Conservation (phyloP, 1,284 basidiomycete species). For the Trichosporon ovoides region DNA sequence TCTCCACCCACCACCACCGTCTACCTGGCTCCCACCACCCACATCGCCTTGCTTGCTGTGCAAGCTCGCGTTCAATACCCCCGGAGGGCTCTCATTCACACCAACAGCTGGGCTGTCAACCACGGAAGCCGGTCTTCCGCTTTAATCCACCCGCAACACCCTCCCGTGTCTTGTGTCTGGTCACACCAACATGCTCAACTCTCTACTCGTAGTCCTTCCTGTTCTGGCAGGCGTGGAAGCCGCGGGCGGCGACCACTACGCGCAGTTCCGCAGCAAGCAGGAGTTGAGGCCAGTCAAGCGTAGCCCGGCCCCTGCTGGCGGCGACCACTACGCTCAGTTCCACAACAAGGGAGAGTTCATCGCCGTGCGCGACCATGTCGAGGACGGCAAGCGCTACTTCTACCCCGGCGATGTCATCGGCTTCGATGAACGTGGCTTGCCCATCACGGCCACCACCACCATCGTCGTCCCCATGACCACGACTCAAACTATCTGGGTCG, state of each 20-base stretch:
- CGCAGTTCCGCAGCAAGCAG: slow-evolving; percentile 7
- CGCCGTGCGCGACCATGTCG: background rate
- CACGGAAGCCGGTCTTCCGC: slow-evolving; percentile 19
- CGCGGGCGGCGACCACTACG: slow-evolving; percentile 20
- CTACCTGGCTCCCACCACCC: slow-evolving; percentile 7
- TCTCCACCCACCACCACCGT: background rate
- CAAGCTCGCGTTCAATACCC: slow-evolving; percentile 10
- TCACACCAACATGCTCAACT: slow-evolving; percentile 8
- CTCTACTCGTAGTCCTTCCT: slow-evolving; percentile 15
- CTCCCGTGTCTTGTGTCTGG: slow-evolving; percentile 5
- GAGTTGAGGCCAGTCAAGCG: background rate
- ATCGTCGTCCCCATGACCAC: slow-evolving; percentile 38
- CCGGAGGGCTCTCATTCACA: background rate
- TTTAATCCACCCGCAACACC: background rate
- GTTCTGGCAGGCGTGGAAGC: slow-evolving; percentile 14
- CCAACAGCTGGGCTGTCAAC: slow-evolving; percentile 14
- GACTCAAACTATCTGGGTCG: slow-evolving; percentile 43
- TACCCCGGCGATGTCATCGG: slow-evolving; percentile 1
- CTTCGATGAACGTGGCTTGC: slow-evolving; percentile 38
- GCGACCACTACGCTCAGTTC: slow-evolving; percentile 17
- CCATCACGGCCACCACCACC: slow-evolving; percentile 46
- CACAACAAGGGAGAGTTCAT: slow-evolving; percentile 1
- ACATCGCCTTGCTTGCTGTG: slow-evolving; percentile 11
- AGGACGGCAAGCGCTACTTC: slow-evolving; percentile 3
- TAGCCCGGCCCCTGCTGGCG: slow-evolving; percentile 10